Conservation (phyloP, 441 rosid genomes). For the Pelargonium cotyledonis region DNA sequence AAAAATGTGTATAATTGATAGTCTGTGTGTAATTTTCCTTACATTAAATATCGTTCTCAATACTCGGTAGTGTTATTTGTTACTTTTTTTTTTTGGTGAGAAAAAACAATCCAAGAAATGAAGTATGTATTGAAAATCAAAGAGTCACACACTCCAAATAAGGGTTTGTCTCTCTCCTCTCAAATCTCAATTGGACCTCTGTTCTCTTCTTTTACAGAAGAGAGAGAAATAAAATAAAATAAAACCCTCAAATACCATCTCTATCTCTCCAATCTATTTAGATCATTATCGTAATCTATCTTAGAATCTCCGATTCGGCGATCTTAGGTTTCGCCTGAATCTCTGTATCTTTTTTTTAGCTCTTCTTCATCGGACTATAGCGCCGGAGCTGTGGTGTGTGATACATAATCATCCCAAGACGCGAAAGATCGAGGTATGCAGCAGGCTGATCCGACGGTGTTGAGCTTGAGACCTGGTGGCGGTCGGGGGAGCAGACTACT, state of each 20-base stretch:
- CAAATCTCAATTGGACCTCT: slow-evolving; percentile 12
- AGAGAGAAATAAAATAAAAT: slow-evolving; percentile 35
- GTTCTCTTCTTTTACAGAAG: slow-evolving; percentile 37
- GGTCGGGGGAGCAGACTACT: slow-evolving; percentile 64
- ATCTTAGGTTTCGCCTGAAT: background rate
- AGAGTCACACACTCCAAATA: too few species aligned
- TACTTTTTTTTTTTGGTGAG: too few species aligned
- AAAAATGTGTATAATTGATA: too few species aligned
- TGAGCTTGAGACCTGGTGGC: slow-evolving; percentile 99
- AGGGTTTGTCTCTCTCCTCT: slow-evolving; percentile 2
- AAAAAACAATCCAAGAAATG: too few species aligned
- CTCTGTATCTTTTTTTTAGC: background rate
- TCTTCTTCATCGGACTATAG: background rate
- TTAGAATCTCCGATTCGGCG: background rate
- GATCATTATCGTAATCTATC: background rate
- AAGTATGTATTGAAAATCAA: too few species aligned
- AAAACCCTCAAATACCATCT: slow-evolving; percentile 1
- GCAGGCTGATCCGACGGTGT: slow-evolving; percentile 84
- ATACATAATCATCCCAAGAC: background rate
- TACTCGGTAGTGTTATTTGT: too few species aligned
- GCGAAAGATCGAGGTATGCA: slow-evolving; percentile 58
- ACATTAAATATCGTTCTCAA: too few species aligned
- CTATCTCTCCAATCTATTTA: background rate
- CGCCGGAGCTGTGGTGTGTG: too few species aligned
- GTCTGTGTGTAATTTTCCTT: too few species aligned